These are phyloP conservation scores for Cordyceps farinosa DNA, from an alignment of 2,329 filamentous ascomycete species.

Conservation along the genomic window DNA sequence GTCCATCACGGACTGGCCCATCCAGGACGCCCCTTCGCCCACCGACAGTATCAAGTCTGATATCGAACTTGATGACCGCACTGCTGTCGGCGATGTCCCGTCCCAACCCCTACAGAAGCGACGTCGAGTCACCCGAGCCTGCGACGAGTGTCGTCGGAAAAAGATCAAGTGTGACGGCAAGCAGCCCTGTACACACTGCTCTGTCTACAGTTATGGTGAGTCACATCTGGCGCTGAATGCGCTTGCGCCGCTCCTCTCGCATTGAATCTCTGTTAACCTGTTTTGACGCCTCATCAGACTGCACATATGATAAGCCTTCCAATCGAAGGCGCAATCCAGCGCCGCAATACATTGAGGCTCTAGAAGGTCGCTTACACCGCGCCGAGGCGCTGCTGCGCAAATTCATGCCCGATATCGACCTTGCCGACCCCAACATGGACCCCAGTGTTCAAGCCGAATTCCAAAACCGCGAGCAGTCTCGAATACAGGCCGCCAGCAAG, in stretches of 20 bases:
- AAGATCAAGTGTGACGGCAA: conserved; percentile 88
- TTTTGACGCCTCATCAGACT: conserved; percentile 55
- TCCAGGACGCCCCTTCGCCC: conserved; percentile 36
- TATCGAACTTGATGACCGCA: conserved; percentile 38
- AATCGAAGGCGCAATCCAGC: conserved; percentile 87
- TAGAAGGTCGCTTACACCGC: conserved; percentile 78
- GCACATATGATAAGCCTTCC: conserved; percentile 92
- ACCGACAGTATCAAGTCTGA: conserved; percentile 43
- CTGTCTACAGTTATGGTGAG: conserved; percentile 96
- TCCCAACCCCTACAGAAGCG: conserved; percentile 68
- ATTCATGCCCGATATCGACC: conserved; percentile 77
- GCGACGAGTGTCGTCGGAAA: conserved; percentile 78
- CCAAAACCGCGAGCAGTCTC: conserved; percentile 51
- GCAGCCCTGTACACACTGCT: conserved; percentile 91
- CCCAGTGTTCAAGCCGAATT: conserved; percentile 69
- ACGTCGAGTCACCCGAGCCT: conserved; percentile 73
- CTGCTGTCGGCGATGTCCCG: conserved; percentile 26
- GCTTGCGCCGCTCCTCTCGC: neutral
- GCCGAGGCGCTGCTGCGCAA: conserved; percentile 76
- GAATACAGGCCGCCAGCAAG: conserved; percentile 42
- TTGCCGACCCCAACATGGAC: conserved; percentile 82
- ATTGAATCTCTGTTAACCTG: neutral
- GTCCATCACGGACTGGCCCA: conserved; percentile 35
- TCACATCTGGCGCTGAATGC: conserved; percentile 12
- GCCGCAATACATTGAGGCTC: conserved; percentile 86